These are phyloP conservation scores for Crithidia mellificae DNA, from an alignment of 208 protist species.

Conservation along the genomic window DNA sequence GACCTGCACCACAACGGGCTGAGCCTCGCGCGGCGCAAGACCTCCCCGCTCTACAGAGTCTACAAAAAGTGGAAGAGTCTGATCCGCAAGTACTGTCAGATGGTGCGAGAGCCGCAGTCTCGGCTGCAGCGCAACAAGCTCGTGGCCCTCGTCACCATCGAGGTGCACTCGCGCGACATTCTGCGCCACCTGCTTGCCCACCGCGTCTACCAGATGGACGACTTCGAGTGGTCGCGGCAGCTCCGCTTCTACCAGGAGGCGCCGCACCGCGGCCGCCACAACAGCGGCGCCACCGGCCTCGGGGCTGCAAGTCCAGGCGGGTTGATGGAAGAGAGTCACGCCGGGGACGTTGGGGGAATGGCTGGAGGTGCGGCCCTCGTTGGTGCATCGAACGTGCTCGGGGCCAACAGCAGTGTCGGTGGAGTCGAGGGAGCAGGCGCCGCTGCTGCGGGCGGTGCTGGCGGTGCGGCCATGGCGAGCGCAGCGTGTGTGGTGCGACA, in stretches of 20 bases:
- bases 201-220: conserved; percentile 76
- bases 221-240: conserved; percentile 98
- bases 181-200: conserved; percentile 92
- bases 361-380: too few species aligned
- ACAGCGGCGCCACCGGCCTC: neutral
- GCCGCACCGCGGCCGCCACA: neutral
- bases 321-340: neutral
- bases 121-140: conserved; percentile 95
- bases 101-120: conserved; percentile 93
- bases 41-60: conserved; percentile 89
- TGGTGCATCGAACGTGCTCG: neutral
- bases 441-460: too few species aligned
- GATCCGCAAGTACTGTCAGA: conserved; percentile 95
- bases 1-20: conserved; percentile 80
- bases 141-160: conserved; percentile 97
- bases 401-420: neutral
- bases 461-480: conserved; percentile 4
- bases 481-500: conserved; percentile 93
- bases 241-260: conserved; percentile 95
- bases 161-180: conserved; percentile 98
- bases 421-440: too few species aligned
- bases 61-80: conserved; percentile 95
- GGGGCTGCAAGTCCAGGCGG: neutral
- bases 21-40: conserved; percentile 85
- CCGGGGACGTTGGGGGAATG: too few species aligned